These are phyloP conservation scores for Boletus sp. DNA, from an alignment of 768 basidiomycete genomes.

Conservation along the genomic window DNA sequence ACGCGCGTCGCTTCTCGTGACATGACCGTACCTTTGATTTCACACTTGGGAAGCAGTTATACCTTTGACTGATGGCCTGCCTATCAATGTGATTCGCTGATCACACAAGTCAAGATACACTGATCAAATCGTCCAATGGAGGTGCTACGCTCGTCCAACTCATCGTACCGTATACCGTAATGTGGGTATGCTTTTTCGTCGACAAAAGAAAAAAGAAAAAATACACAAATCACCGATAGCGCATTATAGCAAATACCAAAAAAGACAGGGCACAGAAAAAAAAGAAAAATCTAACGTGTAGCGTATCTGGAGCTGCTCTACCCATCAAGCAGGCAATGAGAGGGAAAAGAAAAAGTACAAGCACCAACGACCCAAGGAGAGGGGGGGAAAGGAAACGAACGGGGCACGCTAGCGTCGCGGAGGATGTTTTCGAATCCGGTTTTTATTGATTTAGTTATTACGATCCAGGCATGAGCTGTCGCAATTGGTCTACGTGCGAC, in stretches of 20 bases:
- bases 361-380: not conserved
- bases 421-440: too few species aligned
- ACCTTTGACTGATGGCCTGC: too few species aligned
- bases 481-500: conserved; percentile 46
- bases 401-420: too few species aligned
- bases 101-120: not conserved
- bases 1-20: too few species aligned
- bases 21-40: too few species aligned
- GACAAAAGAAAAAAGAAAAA: not conserved
- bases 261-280: too few species aligned
- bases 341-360: too few species aligned
- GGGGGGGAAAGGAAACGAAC: too few species aligned
- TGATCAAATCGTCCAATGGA: not conserved
- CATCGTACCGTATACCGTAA: not conserved
- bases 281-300: not conserved
- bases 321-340: not conserved
- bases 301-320: conserved; percentile 17
- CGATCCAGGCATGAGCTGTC: conserved; percentile 36
- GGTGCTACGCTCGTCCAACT: not conserved
- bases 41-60: too few species aligned
- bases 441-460: too few species aligned
- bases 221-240: conserved; percentile 1
- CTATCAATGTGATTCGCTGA: too few species aligned
- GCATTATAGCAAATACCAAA: not conserved
- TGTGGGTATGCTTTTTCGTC: conserved; percentile 2